Percentiles rank a stretch among this genome's conserved stretches.
These are phyloP conservation scores for Candida glucosophila DNA, from an alignment of 1,139 yeast genomes.

Conservation along the genomic window DNA sequence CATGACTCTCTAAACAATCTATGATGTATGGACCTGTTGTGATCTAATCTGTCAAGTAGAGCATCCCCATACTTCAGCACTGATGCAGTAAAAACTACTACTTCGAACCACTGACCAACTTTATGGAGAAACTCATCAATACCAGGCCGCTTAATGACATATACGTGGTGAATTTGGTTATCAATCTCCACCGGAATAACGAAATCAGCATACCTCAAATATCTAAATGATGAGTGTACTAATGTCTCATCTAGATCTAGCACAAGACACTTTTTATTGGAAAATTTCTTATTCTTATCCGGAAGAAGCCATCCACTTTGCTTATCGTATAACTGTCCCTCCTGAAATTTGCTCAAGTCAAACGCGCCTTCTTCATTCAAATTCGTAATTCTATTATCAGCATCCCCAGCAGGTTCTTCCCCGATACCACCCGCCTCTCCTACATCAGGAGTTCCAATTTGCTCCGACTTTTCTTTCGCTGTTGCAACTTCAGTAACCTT, in stretches of 20 bases:
- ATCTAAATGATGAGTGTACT: conserved; percentile 92
- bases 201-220: conserved; percentile 86
- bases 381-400: too few species aligned
- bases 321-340: conserved; percentile 55
- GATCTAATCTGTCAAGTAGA: conserved; percentile 76
- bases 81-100: conserved; percentile 94
- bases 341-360: conserved; percentile 57
- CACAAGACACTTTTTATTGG: conserved; percentile 73
- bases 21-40: conserved; percentile 70
- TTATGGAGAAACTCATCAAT: conserved; percentile 83
- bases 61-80: conserved; percentile 97
- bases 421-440: too few species aligned
- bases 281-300: conserved; percentile 20
- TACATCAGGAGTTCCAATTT: too few species aligned
- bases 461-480: conserved; percentile 8
- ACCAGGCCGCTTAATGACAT: conserved; percentile 95
- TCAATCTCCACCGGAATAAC: conserved; percentile 84
- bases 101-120: conserved; percentile 85
- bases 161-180: conserved; percentile 84
- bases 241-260: conserved; percentile 93
- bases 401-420: too few species aligned
- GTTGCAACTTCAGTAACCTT: background rate
- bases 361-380: conserved; percentile 27
- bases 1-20: conserved; percentile 79
- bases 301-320: conserved; percentile 61